Percentiles rank a stretch among this genome's conserved stretches.
Evolutionary conservation across 371 early-diverging fungal genomes (phyloP).

Genomic region (Mortierella sp.): DNA sequence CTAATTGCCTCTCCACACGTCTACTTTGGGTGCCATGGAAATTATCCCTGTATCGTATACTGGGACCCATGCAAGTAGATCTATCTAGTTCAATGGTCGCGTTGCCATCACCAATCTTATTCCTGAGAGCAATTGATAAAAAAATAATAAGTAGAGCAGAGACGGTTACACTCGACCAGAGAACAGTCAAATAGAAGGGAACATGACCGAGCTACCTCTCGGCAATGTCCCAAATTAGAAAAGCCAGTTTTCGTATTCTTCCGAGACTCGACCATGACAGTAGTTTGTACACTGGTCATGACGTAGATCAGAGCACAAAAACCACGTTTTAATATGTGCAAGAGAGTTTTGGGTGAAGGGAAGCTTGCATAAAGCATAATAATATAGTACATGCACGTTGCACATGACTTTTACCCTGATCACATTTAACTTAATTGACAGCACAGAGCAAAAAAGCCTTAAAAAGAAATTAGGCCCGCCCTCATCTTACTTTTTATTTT

Average conservation of each 20-base stretch:
- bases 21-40: background rate
- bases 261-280: background rate
- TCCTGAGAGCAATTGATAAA: no score
- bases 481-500: no score
- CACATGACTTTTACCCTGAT: background rate
- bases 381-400: background rate
- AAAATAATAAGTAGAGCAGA: no score
- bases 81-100: no score
- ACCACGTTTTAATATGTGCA: background rate
- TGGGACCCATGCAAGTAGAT: no score
- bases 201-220: no score
- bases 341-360: no score
- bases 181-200: background rate
- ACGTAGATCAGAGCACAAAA: background rate
- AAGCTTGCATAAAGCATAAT: no score
- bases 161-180: background rate
- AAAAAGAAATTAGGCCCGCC: background rate
- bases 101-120: no score
- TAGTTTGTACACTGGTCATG: background rate
- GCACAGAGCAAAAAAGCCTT: background rate
- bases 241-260: constrained; percentile 2
- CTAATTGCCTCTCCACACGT: background rate
- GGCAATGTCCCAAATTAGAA: constrained; percentile 5
- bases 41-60: background rate
- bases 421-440: background rate